Evolutionary conservation across 2,329 filamentous ascomycete species (phyloP), one percentile per base, ranked within the genome.

Genomic region (Ophiostoma sp.): DNA sequence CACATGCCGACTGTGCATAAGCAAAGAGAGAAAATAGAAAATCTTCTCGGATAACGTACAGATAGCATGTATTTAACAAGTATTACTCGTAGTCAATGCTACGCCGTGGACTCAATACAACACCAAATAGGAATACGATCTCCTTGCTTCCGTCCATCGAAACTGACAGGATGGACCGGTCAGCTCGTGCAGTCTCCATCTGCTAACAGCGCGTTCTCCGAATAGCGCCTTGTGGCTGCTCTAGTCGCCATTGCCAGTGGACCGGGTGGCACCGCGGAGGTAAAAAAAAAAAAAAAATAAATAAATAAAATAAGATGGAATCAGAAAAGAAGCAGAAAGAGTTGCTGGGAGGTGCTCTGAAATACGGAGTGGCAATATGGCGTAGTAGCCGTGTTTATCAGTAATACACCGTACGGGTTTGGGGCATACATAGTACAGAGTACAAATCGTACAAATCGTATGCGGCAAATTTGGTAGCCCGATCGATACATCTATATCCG

Each of bases 1-100:
- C 64, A 67, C 39, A 64, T 64, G 60, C 60, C 57, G 31, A 64
- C 31, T 64, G 60, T 35, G 60, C 60, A 64, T 35, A 64, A 64
- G 20, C n/a, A 36, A 5, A 35, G 20, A 20, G n/a, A 35, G 5
- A 33, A 62, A 33, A 33, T 17, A 33, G 27, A 62, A 62, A 62
- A 62, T 15, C 11, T 41, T 4, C 39, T 41, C 39, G 10, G 39
- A 41, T 41, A 41, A 41, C 11, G 13, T 10, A 41, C 39, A 13
- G 39, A 41, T 41, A 41, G 39, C 39, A 10, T 41, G 15, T 41
- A 41, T 41, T 41, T 41, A 41, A 13, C 39, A 13, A 13, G 15
- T 41, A 41, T 41, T 15, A 13, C 10, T 41, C 39, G 39, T 41
- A 41, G 39, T 41, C 1, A 41, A 41, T 41, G 39, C 39, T 41